Base-by-base conservation (phyloP, 2,329 filamentous ascomycete genomes). In the Xylaria sp. region DNA sequence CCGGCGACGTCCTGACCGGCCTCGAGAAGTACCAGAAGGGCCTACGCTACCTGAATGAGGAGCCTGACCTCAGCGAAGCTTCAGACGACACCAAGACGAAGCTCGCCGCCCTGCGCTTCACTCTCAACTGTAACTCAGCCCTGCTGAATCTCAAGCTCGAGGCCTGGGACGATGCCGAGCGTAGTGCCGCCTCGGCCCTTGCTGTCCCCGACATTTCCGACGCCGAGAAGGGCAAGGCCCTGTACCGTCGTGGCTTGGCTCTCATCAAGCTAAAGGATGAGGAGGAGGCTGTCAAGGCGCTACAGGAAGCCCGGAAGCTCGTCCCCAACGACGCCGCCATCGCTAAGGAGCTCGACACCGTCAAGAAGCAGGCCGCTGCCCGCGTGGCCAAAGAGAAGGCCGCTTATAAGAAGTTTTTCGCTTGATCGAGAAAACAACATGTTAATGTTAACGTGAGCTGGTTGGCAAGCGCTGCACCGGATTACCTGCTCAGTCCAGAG, bases 1-100 rank as follows among this genome's bases (percentile, higher is more conserved):
- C 82, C 31, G 89, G 90, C 48, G 88, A 97, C 75, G 77, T 91
- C 46, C 80, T 84, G 44, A 82, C 92, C 38, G 95, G 90, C 1
- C 85, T 98, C 31, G 90, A 91, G 69, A 99, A 99, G 84, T 99
- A 99, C 83, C 90, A 97, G 80, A 99, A 99, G 84, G 94, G 90
- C 20, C 71, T 79, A 69, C 77, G 77, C 15, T 79, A 92, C 58
- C 81, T 88, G 13, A 92, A 96, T 49, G 86, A 88, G 54, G 93
- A 95, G 74, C 86, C 77, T 1, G 77, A 92, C 26, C 79, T 87
- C 26, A 90, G 94, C 36, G 85, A 87, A 28, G 93, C 93, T 72
- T 85, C 91, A 4, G 84, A 87, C 54, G 90, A 91, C 44, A 87
- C 91, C 46, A 90, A 89, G 75, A 80, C 83, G 28, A 86, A 91